Base-by-base conservation (phyloP, 164 flowering plant species). In the Pachysandra terminalis region DNA sequence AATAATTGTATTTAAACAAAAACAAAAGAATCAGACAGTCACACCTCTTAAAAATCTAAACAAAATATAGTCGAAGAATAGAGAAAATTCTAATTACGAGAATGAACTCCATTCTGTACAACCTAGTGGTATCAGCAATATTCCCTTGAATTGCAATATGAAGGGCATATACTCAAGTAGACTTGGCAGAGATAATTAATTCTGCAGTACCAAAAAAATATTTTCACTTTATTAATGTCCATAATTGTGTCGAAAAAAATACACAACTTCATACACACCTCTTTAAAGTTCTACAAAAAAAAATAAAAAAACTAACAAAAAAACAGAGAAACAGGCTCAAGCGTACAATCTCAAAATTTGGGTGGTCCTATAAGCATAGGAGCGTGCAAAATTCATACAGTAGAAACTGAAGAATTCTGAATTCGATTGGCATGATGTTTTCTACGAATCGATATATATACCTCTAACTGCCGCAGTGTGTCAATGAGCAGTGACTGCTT, bases 391-490 rank as follows among this genome's bases (percentile, higher is more conserved):
- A 1, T 45, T 45, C 51, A 15, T 15, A 10, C 51, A 45, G 51
- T 3, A 28, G 53, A 63, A 40, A 24, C 35, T 22, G 64, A 51
- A 65, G 69, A 65, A 65, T 59, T 65, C 74, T 7, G 74, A 71
- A 71, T 71, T 66, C 53, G 28, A 66, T 28, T 37, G 40, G 55
- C 53, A 35, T 61, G 55, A 52, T 45, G 75, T 55, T 67, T 66
- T 62, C 25, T 61, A n/a, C n/a, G n/a, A 56, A 67, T 67, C 56
- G 55, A 23, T 56, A 62, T 26, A 67, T 72, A 55, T 87, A 95
- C 99, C 99, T 95, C 99, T 80, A 95, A 79, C 72, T 87, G 94
- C 35, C 97, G 86, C 63, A 92, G 79, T 0, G 89, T 85, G 77
- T 95, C 99, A 12, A 83, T 74, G 22, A 95, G 90, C 40, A 79